Conservation (phyloP, 2,329 filamentous ascomycete genomes). For the Tolypocladium album region DNA sequence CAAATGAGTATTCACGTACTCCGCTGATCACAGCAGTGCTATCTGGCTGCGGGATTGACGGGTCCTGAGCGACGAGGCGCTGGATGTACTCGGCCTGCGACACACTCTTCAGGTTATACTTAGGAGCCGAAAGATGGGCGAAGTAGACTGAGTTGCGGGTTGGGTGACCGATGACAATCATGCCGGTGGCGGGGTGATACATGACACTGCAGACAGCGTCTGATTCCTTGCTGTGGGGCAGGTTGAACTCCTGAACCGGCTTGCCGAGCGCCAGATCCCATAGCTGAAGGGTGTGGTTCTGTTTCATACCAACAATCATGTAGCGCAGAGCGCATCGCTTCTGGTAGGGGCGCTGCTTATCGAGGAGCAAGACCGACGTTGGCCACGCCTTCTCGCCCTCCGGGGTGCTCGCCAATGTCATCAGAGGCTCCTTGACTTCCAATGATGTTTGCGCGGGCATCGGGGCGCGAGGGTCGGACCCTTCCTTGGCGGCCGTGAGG, state of each 20-base stretch:
- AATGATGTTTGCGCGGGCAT: conserved; percentile 47
- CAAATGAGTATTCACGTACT: conserved; percentile 88
- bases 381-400: conserved; percentile 93
- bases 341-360: conserved; percentile 88
- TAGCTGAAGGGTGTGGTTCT: conserved; percentile 95
- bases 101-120: conserved; percentile 74
- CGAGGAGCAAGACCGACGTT: conserved; percentile 88
- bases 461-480: conserved; percentile 37
- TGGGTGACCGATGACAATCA: conserved; percentile 90
- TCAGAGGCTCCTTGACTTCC: conserved; percentile 75
- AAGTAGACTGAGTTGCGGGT: conserved; percentile 98
- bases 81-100: conserved; percentile 83
- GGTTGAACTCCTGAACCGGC: conserved; percentile 91
- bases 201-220: conserved; percentile 96
- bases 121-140: conserved; percentile 85
- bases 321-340: conserved; percentile 87
- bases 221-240: conserved; percentile 91
- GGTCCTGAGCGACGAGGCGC: conserved; percentile 61
- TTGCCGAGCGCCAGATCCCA: conserved; percentile 96
- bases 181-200: conserved; percentile 85
- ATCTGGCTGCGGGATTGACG: conserved; percentile 70
- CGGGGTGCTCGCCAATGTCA: conserved; percentile 77
- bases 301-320: conserved; percentile 95
- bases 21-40: conserved; percentile 96
- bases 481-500: conserved; percentile 47